Base-by-base conservation (phyloP, 1,139 yeast species). In the Suhomyces ambrosiae region DNA sequence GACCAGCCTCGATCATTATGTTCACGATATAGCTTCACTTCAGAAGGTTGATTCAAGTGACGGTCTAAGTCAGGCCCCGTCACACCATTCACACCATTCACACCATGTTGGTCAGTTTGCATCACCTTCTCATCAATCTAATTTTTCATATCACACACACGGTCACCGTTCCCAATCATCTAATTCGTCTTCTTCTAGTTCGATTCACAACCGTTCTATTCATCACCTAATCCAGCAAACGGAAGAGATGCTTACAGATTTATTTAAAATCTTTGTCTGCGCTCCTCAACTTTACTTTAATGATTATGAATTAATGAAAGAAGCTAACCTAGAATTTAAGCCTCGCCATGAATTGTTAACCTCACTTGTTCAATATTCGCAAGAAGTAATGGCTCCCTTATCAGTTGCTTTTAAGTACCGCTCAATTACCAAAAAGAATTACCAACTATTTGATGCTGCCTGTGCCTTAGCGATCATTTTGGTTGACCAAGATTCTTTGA, bases 221-320 rank as follows among this genome's bases (percentile, higher is more conserved):
- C 30, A 23, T 18, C 32, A 30, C 11, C 27, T 44, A 16, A 38
- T 41, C 2, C 19, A 17, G n/a, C 33, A 38, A 10, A 36, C 43
- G 3, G 47, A 44, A 30, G 45, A 37, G 14, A 50, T 67, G 27
- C 50, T 70, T 22, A 45, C 71, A 1, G 71, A 66, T 37, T 47
- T 67, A n/a, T 65, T 69, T 42, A 40, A 50, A n/a, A 55, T 69
- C 5, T 71, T 69, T 45, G 50, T 52, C 7, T 55, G 62, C 0
- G 60, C 60, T 1, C 73, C 75, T 1, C 61, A 63, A 15, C 47
- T 62, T 15, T 70, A 65, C 47, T 68, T 64, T 42, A 63, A 63
- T 41, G 71, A 65, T 34, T 19, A 36, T 11, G 40, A 45, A 4
- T 45, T 61, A 23, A 60, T 63, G 63, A 45, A 52, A 29, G 56